Percentiles rank a stretch among this genome's conserved stretches.
Evolutionary conservation across 1,284 basidiomycete species (phyloP).

Genomic region (Boletus mariae): DNA sequence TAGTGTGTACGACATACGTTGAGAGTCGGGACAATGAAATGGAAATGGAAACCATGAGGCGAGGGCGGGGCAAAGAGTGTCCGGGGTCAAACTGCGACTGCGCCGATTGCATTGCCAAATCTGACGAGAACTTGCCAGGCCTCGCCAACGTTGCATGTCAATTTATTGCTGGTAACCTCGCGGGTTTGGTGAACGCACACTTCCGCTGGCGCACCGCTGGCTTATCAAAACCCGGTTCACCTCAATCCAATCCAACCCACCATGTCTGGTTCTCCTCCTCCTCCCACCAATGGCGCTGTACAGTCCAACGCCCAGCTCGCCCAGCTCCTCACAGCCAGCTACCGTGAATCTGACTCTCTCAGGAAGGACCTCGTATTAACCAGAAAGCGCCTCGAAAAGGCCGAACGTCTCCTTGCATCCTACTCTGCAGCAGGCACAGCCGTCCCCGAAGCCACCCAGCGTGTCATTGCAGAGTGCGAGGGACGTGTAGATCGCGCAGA

Average conservation of each 20-base stretch:
- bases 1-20: slow-evolving; percentile 12
- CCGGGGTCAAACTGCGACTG: slow-evolving; percentile 19
- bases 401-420: slow-evolving; percentile 46
- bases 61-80: slow-evolving; percentile 20
- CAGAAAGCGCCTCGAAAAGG: slow-evolving; percentile 48
- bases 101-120: slow-evolving; percentile 17
- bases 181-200: slow-evolving; percentile 16
- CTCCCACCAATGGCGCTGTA: slow-evolving; percentile 14
- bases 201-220: slow-evolving; percentile 21
- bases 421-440: slow-evolving; percentile 23
- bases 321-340: slow-evolving; percentile 48
- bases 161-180: slow-evolving; percentile 18
- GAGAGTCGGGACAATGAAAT: slow-evolving; percentile 5
- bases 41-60: slow-evolving; percentile 20
- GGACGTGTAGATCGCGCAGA: slow-evolving; percentile 49
- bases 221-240: slow-evolving; percentile 17
- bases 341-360: slow-evolving; percentile 49
- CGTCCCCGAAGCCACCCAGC: slow-evolving; percentile 30
- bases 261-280: background rate
- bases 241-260: background rate
- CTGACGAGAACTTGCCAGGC: slow-evolving; percentile 14
- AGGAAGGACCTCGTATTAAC: slow-evolving; percentile 44
- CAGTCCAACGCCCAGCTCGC: slow-evolving; percentile 53
- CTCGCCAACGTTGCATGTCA: slow-evolving; percentile 33
- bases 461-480: slow-evolving; percentile 45